Evolutionary conservation across 1,139 yeast species (phyloP), one percentile per base, ranked within the genome.

Genomic region (Entelexis sorbosivorans): DNA sequence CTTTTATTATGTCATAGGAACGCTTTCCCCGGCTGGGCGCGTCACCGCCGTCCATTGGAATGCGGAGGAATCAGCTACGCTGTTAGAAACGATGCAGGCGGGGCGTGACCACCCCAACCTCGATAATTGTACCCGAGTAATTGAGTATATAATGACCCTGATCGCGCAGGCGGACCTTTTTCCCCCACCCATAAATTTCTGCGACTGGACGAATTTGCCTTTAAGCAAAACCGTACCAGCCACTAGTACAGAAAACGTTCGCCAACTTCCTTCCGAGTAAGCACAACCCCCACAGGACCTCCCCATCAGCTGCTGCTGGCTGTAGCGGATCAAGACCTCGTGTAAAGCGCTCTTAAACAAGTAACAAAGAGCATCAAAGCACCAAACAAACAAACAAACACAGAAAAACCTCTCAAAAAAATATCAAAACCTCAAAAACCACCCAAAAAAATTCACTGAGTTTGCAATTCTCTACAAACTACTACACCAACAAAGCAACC

Each of bases 271-370:
- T 64, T 40, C 62, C 62, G 29, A 63, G 66, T 38, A 59, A 62
- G n/a, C 67, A 64, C 60, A 63, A 64, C 64, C 66, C 67, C 35
- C 59, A 58, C 55, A 48, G 52, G 40, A 56, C 57, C 31, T 52
- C 60, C 59, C 57, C 66, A 56, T 57, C 62, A 42, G 58, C 66
- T 47, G 58, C 62, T 59, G 59, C 62, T 59, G 61, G 61, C 57
- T 53, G 58, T 43, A 58, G 61, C 46, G 56, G 54, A 48, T 44
- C 48, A 52, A 36, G 46, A 44, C 38, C 51, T 48, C 38, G 57
- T 46, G 31, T 22, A 13, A 43, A 42, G 28, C 47, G 38, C 34
- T 24, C 32, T 20, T 34, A 38, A 24, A 22, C 6, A 31, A 22
- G 31, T 24, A 43, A 31, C 38, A 32, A 43, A 43, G 38, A 32